A percentile compares a stretch with the other conserved stretches of the same genome.
Conservation (phyloP, 163 green algal species). For the Scenedesmus sp. region DNA sequence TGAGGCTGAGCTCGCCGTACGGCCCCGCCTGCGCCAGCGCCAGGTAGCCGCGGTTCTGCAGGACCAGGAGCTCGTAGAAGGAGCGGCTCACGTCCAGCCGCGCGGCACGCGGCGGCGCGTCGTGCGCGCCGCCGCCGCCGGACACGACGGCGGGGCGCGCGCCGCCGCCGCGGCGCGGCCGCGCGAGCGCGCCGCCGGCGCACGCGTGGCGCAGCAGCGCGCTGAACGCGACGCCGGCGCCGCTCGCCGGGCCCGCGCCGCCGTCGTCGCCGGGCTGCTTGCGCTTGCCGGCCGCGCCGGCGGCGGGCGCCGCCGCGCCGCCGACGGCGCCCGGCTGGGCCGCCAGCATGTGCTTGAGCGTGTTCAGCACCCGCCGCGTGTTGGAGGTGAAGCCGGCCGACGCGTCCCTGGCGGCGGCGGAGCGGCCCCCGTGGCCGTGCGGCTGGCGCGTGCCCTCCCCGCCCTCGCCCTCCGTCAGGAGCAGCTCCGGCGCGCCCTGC, state of each 20-base stretch:
- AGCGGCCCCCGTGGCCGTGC: too few relatives aligned
- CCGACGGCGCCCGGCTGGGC: too few relatives aligned
- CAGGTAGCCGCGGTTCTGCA: constrained; percentile 48
- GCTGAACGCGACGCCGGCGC: too few relatives aligned
- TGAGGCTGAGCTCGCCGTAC: constrained; percentile 5
- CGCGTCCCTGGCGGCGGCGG: not conserved
- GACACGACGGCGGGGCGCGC: too few relatives aligned
- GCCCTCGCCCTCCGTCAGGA: not conserved
- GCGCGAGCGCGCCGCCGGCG: too few relatives aligned
- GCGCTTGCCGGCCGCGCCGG: constrained; percentile 1
- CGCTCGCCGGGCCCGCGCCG: too few relatives aligned
- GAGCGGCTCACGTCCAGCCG: constrained; percentile 29
- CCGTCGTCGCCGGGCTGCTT: too few relatives aligned
- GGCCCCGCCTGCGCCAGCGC: constrained; percentile 29
- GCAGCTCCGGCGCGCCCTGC: not conserved
- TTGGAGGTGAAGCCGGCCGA: not conserved
- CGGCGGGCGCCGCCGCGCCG: too few relatives aligned
- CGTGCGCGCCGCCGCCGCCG: too few relatives aligned
- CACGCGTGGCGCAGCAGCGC: too few relatives aligned
- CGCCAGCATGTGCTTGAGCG: constrained; percentile 2
- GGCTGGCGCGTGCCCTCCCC: not conserved
- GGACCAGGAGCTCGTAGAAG: constrained; percentile 57
- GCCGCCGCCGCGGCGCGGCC: too few relatives aligned
- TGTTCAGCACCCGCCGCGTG: constrained; percentile 11
- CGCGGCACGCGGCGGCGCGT: not conserved